Conservation (phyloP, 495 filamentous ascomycete genomes). For the Xylaria telfairii region DNA sequence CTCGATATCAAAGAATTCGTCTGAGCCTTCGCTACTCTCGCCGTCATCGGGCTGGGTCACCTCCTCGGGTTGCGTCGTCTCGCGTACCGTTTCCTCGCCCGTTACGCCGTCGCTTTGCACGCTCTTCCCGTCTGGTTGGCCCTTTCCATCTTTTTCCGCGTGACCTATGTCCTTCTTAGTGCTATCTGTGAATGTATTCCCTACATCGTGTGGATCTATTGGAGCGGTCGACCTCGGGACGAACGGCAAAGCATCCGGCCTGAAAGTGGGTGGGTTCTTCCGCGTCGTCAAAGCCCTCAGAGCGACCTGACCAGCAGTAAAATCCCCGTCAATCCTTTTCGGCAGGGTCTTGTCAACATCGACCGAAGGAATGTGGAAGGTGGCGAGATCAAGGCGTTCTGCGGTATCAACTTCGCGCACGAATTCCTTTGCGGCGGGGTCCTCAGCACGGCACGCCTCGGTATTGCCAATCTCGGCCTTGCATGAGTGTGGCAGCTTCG, state of each 20-base stretch:
- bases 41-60: not conserved
- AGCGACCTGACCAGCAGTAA: not conserved
- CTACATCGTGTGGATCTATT: too few relatives aligned
- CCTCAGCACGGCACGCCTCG: not conserved
- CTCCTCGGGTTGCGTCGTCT: not conserved
- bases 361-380: not conserved
- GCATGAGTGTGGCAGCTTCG: conserved; percentile 16
- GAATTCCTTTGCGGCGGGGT: conserved; percentile 3
- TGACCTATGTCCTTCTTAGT: not conserved
- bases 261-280: not conserved
- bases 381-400: conserved; percentile 6
- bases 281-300: not conserved
- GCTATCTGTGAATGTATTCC: not conserved
- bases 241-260: not conserved
- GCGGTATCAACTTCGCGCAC: conserved; percentile 17
- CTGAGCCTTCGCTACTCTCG: not conserved
- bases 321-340: not conserved
- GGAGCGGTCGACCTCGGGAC: not conserved
- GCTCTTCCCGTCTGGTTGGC: not conserved
- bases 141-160: not conserved
- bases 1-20: conserved; percentile 1
- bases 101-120: not conserved
- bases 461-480: not conserved
- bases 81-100: not conserved
- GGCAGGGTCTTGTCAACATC: not conserved